Base-by-base conservation (phyloP, 805 yeast genomes). In the Suhomyces sp. region DNA sequence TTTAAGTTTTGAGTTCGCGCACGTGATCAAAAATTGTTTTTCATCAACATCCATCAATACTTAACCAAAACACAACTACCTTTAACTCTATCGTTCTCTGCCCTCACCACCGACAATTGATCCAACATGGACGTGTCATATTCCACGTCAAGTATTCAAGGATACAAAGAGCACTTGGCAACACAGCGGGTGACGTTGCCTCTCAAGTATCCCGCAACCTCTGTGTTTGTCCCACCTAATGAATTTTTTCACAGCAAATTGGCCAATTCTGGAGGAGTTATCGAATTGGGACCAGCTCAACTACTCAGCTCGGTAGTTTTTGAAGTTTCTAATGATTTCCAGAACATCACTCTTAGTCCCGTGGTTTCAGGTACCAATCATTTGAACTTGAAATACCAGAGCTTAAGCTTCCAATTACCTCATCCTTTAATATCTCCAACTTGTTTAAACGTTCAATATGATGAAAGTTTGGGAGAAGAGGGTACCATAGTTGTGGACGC, bases 401-500 rank as follows among this genome's bases (percentile, higher is more conserved):
- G 56, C 8, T 48, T 76, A 6, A 58, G 32, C 23, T 38, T 53
- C 30, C 22, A 32, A n/a, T 47, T 54, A 25, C 56, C 58, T 2
- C 54, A 53, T 31, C 47, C 44, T 6, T 16, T 53, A 25, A 38
- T 42, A 23, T 41, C 49, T 19, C 43, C 20, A 15, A 35, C 15
- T 25, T 32, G 46, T 41, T 19, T 40, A 19, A 24, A 28, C 15
- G 43, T 46, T 25, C 34, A 46, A 19, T 48, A 40, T 40, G 33
- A 36, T 5, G 26, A 33, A 3, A 39, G 68, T 21, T 54, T 54
- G 20, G 25, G 31, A 11, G 46, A 46, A 3, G 53, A 51, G 3
- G 45, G 37, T 6, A 60, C 54, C 24, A 42, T 80, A 0, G 47
- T 77, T n/a, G 41, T 79, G 13, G 87, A 82, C 53, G 46, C 77